Evolutionary conservation across 1,139 yeast genomes (phyloP).

Genomic region (Lodderomyces oxycetoniae): DNA sequence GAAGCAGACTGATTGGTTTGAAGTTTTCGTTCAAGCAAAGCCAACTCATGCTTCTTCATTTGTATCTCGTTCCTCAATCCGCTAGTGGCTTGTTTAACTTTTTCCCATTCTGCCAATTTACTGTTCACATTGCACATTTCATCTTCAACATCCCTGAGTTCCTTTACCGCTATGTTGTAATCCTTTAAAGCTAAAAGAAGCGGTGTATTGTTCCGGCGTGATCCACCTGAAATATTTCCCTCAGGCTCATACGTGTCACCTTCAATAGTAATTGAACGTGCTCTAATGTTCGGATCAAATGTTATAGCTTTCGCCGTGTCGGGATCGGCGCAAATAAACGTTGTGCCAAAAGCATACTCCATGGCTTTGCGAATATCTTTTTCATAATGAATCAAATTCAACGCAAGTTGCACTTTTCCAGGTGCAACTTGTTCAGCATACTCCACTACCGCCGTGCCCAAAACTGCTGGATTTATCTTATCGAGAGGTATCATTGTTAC

Average conservation of each 20-base stretch:
- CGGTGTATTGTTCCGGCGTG: slow-evolving; percentile 57
- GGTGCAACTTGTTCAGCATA: slow-evolving; percentile 73
- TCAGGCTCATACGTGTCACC: slow-evolving; percentile 96
- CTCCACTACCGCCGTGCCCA: slow-evolving; percentile 40
- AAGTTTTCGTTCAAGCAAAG: slow-evolving; percentile 55
- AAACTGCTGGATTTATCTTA: slow-evolving; percentile 60
- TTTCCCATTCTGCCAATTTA: slow-evolving; percentile 43
- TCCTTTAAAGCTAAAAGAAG: slow-evolving; percentile 64
- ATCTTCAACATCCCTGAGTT: slow-evolving; percentile 33
- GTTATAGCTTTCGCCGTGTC: slow-evolving; percentile 85
- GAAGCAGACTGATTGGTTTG: slow-evolving; percentile 58
- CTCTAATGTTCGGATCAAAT: slow-evolving; percentile 72
- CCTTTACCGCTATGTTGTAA: slow-evolving; percentile 48
- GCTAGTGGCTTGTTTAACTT: slow-evolving; percentile 48
- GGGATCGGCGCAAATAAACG: slow-evolving; percentile 81
- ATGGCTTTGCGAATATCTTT: slow-evolving; percentile 71
- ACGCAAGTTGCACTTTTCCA: slow-evolving; percentile 80
- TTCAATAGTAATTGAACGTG: slow-evolving; percentile 85
- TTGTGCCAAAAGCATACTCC: slow-evolving; percentile 87
- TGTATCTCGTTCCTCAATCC: slow-evolving; percentile 62
- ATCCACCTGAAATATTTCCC: slow-evolving; percentile 96
- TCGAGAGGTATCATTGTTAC: slow-evolving; percentile 92
- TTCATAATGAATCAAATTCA: slow-evolving; percentile 73
- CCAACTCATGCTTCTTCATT: slow-evolving; percentile 63
- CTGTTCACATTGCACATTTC: slow-evolving; percentile 39